Evolutionary conservation across 768 basidiomycete genomes (phyloP).

Genomic region (Amyloporia xantha): DNA sequence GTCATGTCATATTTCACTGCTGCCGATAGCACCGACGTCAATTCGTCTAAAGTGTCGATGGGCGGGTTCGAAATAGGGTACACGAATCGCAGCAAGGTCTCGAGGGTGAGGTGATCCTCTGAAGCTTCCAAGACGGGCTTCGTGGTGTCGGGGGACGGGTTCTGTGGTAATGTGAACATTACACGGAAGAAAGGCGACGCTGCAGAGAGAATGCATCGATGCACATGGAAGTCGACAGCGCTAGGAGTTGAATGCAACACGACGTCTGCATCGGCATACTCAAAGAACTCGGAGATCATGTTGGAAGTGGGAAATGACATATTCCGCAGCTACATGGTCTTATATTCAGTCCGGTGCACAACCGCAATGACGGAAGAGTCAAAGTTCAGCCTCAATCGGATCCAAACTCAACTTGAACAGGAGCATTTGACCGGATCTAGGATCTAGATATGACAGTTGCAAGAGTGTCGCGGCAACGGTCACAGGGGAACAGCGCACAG

Average conservation of each 20-base stretch:
- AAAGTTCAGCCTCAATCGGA: neutral
- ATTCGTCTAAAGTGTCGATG: slow-evolving; percentile 45
- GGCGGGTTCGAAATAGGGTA: slow-evolving; percentile 56
- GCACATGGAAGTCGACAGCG: slow-evolving; percentile 49
- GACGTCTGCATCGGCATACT: slow-evolving; percentile 45
- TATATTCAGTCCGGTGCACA: neutral
- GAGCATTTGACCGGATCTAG: neutral
- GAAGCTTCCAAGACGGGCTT: slow-evolving; percentile 48
- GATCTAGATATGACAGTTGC: neutral
- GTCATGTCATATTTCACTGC: slow-evolving; percentile 62
- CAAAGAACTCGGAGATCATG: slow-evolving; percentile 26
- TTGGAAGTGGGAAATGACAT: neutral
- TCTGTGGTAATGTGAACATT: slow-evolving; percentile 63
- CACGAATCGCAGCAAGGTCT: slow-evolving; percentile 48
- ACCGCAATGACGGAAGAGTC: neutral
- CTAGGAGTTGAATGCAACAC: slow-evolving; percentile 39
- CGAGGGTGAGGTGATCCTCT: slow-evolving; percentile 40
- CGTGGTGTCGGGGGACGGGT: slow-evolving; percentile 14
- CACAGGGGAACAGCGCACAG: neutral
- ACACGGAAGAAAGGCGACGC: slow-evolving; percentile 65
- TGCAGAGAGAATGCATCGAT: slow-evolving; percentile 52
- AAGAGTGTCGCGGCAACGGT: neutral
- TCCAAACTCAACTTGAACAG: neutral
- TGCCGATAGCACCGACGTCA: slow-evolving; percentile 42
- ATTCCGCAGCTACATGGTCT: neutral